These are phyloP conservation scores for Vaccinium macrocarpon DNA, from an alignment of 148 eudicot genomes.

Conservation along the genomic window DNA sequence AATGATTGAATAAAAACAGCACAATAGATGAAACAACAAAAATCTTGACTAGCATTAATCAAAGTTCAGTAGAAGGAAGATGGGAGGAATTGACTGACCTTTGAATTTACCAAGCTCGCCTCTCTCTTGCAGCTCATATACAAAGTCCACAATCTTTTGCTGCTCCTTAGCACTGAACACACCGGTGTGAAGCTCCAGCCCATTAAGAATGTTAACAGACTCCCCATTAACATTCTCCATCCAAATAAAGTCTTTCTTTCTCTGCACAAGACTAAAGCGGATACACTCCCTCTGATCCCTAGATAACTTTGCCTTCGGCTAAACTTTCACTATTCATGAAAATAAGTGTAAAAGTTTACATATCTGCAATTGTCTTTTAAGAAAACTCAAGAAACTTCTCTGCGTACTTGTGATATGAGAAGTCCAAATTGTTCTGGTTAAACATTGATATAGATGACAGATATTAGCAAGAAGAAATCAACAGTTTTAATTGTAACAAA, in stretches of 20 bases:
- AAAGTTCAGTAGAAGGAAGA: background rate
- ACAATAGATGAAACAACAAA: background rate
- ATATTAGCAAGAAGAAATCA: too few relatives aligned
- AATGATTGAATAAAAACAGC: background rate
- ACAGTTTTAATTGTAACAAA: too few relatives aligned
- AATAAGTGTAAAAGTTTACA: too few relatives aligned
- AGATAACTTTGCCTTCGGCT: too few relatives aligned
- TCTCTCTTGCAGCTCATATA: conserved; percentile 60
- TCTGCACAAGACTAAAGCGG: conserved; percentile 55
- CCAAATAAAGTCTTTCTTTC: conserved; percentile 76
- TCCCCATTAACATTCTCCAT: conserved; percentile 72
- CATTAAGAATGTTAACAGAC: conserved; percentile 65
- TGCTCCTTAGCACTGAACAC: conserved; percentile 90
- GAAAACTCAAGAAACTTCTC: too few relatives aligned
- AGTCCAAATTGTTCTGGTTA: too few relatives aligned
- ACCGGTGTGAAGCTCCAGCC: conserved; percentile 84
- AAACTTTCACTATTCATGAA: too few relatives aligned
- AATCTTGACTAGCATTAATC: background rate
- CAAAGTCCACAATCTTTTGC: conserved; percentile 65
- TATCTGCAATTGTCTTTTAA: too few relatives aligned
- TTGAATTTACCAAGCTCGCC: conserved; percentile 73
- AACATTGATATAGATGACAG: too few relatives aligned
- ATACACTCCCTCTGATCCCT: conserved; percentile 78
- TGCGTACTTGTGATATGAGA: too few relatives aligned
- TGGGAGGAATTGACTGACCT: conserved; percentile 41